phyloP scores from a whole-genome alignment of 1,284 basidiomycete genomes.

The Coniophora puteana region DNA sequence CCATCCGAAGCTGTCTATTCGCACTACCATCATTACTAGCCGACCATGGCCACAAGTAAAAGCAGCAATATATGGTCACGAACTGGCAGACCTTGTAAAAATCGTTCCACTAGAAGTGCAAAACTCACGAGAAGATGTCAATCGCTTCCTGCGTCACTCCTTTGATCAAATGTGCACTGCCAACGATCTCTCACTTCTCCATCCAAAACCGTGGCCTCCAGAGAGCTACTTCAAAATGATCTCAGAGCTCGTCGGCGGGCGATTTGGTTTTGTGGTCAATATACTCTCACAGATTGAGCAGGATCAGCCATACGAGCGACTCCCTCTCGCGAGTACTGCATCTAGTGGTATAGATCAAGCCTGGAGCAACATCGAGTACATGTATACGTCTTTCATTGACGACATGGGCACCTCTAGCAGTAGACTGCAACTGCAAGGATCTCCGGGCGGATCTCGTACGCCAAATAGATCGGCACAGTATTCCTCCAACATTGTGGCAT shows the following conservation, averaged over 20 bases:
- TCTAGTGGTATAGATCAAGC: too few species aligned
- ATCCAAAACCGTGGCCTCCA: constrained; percentile 21
- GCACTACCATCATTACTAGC: constrained; percentile 16
- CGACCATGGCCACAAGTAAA: constrained; percentile 15
- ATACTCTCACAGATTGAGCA: constrained; percentile 20
- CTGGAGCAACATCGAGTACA: too few species aligned
- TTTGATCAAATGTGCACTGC: constrained; percentile 11
- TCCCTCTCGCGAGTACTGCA: too few species aligned
- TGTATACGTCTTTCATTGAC: too few species aligned
- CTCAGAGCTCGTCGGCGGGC: constrained; percentile 17
- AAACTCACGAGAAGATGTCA: constrained; percentile 15
- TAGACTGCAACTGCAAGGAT: too few species aligned
- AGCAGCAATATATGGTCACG: constrained; percentile 6
- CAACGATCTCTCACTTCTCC: constrained; percentile 12
- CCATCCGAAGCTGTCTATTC: constrained; percentile 9
- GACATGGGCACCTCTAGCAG: too few species aligned
- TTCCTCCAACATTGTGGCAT: too few species aligned
- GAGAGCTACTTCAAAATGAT: constrained; percentile 15
- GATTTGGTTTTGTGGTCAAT: constrained; percentile 26
- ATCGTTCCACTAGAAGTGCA: constrained; percentile 16
- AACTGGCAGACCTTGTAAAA: constrained; percentile 4
- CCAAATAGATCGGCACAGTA: too few species aligned
- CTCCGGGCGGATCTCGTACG: too few species aligned
- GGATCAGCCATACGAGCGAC: too few species aligned
- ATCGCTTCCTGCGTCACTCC: constrained; percentile 13